Evolutionary conservation across 257 asterid genomes (phyloP).

Genomic region (Voacanga thouarsii): DNA sequence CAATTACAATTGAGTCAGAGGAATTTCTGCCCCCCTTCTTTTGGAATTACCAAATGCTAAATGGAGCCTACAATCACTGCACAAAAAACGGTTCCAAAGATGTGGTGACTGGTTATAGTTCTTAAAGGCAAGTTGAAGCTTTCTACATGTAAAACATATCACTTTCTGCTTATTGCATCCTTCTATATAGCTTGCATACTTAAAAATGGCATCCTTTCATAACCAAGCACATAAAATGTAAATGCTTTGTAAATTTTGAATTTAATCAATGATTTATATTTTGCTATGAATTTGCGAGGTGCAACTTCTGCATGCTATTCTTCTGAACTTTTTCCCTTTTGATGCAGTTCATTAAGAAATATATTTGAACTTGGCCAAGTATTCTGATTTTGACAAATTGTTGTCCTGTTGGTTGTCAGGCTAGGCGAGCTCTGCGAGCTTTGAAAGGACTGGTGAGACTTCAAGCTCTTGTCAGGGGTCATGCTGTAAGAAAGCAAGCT

Average conservation of each 20-base stretch:
- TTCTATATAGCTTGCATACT: background rate
- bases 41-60: background rate
- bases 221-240: background rate
- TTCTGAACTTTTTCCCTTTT: background rate
- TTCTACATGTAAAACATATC: background rate
- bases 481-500: slow-evolving; percentile 98
- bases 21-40: too few species aligned
- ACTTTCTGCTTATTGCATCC: background rate
- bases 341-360: background rate
- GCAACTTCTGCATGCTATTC: background rate
- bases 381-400: background rate
- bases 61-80: background rate
- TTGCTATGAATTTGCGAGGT: background rate
- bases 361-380: background rate
- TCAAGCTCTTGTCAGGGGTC: slow-evolving; percentile 99
- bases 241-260: background rate
- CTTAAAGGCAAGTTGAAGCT: background rate
- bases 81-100: background rate
- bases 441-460: slow-evolving; percentile 96
- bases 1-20: background rate
- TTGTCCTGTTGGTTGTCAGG: slow-evolving; percentile 44
- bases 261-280: background rate
- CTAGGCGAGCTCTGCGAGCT: slow-evolving; percentile 96
- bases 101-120: background rate
- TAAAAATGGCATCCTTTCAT: background rate